A percentile compares a stretch with the other conserved stretches of the same genome.
Conservation (phyloP, 2,329 filamentous ascomycete genomes). For the Fusarium floridanum region DNA sequence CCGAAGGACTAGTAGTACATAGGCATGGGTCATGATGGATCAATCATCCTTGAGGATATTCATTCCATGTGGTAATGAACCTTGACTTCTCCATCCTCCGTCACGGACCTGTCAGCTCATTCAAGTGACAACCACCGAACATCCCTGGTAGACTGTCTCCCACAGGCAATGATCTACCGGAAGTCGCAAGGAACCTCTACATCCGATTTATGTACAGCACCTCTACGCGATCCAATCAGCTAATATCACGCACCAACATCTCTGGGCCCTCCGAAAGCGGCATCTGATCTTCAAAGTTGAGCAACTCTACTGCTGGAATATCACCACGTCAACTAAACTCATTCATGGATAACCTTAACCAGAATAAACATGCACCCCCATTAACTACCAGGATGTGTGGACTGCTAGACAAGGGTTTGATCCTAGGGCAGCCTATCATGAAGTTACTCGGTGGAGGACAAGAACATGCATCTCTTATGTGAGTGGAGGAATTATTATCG, state of each 20-base stretch:
- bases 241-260: background rate
- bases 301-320: slow-evolving; percentile 5
- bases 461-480: background rate
- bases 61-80: background rate
- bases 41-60: background rate
- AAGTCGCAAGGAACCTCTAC: background rate
- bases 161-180: background rate
- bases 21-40: background rate
- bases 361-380: background rate
- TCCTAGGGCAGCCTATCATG: background rate
- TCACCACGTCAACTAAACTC: background rate
- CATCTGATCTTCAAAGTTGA: background rate
- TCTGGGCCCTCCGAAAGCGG: background rate
- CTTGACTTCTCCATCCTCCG: background rate
- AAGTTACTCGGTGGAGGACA: background rate
- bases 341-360: slow-evolving; percentile 19
- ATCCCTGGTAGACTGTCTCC: background rate
- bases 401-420: background rate
- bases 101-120: background rate
- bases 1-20: background rate
- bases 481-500: slow-evolving; percentile 19
- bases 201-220: background rate
- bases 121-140: background rate
- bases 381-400: background rate
- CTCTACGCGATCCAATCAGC: background rate